phyloP scores from a whole-genome alignment of 352 stramenopile genomes.

The Globisporangium apiculatum region DNA sequence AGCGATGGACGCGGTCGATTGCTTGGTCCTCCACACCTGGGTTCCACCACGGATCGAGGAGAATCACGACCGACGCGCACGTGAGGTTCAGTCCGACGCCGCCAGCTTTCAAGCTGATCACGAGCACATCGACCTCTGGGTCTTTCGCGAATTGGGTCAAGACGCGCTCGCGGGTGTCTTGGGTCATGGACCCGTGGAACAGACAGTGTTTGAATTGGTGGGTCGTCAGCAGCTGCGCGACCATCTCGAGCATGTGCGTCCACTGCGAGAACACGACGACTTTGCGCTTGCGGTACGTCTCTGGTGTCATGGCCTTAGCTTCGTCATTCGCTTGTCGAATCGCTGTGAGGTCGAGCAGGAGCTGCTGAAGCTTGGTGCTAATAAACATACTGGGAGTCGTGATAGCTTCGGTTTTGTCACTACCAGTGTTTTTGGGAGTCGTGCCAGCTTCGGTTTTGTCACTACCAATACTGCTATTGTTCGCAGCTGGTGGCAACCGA shows the following conservation, averaged over 20 bases:
- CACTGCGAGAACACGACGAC: slow-evolving; percentile 90
- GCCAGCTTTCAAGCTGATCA: slow-evolving; percentile 87
- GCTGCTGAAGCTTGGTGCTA: slow-evolving; percentile 63
- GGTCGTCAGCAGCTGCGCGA: slow-evolving; percentile 41
- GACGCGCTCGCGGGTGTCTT: slow-evolving; percentile 64
- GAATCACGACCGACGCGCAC: slow-evolving; percentile 82
- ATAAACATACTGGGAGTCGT: slow-evolving; percentile 28
- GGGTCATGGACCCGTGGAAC: slow-evolving; percentile 72
- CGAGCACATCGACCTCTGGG: slow-evolving; percentile 52
- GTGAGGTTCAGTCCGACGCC: slow-evolving; percentile 89
- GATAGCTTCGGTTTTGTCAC: neutral
- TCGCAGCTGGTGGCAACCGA: slow-evolving; percentile 21
- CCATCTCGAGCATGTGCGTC: slow-evolving; percentile 85
- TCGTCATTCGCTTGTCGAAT: slow-evolving; percentile 46
- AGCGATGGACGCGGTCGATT: slow-evolving; percentile 88
- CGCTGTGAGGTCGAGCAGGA: slow-evolving; percentile 52
- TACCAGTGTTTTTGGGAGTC: neutral
- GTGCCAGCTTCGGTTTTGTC: neutral
- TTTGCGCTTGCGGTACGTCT: slow-evolving; percentile 37
- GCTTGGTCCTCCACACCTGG: slow-evolving; percentile 90
- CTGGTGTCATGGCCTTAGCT: neutral
- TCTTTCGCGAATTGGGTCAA: slow-evolving; percentile 60
- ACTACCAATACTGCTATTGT: neutral
- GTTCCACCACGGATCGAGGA: slow-evolving; percentile 94
- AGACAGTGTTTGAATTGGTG: slow-evolving; percentile 45